These are phyloP conservation scores for Lichenothelia convexa DNA, from an alignment of 495 filamentous ascomycete genomes.

Conservation along the genomic window DNA sequence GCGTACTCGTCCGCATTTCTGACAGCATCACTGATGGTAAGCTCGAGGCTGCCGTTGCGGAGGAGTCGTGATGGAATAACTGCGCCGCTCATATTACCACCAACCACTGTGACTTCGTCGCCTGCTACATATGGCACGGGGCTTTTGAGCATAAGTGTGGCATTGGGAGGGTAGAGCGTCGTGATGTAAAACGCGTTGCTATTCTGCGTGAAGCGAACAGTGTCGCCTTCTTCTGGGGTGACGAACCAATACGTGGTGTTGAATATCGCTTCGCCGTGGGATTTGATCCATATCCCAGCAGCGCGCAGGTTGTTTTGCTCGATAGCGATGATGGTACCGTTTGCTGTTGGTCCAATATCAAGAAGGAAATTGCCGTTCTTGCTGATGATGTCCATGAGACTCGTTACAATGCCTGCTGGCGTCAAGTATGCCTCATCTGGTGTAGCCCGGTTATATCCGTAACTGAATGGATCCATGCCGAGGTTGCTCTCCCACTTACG, in stretches of 20 bases:
- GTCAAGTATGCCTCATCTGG: constrained; percentile 30
- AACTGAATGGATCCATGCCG: constrained; percentile 37
- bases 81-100: constrained; percentile 22
- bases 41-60: constrained; percentile 15
- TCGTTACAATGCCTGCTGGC: constrained; percentile 25
- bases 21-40: constrained; percentile 16
- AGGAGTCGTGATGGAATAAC: constrained; percentile 16
- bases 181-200: constrained; percentile 34
- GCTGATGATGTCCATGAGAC: constrained; percentile 32
- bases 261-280: constrained; percentile 34
- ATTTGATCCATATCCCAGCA: constrained; percentile 33
- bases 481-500: constrained; percentile 38
- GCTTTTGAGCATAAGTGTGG: constrained; percentile 20
- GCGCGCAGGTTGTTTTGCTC: constrained; percentile 27
- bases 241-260: constrained; percentile 41
- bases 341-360: constrained; percentile 33
- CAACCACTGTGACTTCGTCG: constrained; percentile 28
- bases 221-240: constrained; percentile 26
- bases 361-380: constrained; percentile 41
- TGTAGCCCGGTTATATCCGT: constrained; percentile 37
- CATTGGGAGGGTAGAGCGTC: constrained; percentile 25
- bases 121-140: constrained; percentile 28
- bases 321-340: constrained; percentile 32
- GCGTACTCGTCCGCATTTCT: constrained; percentile 24
- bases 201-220: constrained; percentile 33